These are phyloP conservation scores for Nakazawaea sp. DNA, from an alignment of 805 yeast genomes.

Conservation along the genomic window DNA sequence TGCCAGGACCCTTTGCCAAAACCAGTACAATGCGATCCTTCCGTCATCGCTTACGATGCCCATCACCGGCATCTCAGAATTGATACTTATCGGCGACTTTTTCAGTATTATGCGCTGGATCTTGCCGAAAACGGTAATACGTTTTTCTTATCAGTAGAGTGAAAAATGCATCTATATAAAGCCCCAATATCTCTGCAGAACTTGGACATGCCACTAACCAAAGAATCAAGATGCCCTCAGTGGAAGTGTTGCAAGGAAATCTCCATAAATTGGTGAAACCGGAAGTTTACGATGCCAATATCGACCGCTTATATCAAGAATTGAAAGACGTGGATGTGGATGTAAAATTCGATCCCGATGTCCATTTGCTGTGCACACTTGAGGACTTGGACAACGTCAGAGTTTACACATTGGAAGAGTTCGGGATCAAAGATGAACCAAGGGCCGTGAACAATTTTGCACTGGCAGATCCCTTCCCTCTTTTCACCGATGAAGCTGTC, in stretches of 20 bases:
- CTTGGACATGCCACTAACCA: too few relatives aligned
- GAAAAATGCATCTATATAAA: too few relatives aligned
- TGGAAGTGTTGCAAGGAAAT: constrained; percentile 9
- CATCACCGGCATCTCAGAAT: too few relatives aligned
- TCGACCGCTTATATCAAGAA: constrained; percentile 6
- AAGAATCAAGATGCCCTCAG: constrained; percentile 8
- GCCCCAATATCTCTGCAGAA: too few relatives aligned
- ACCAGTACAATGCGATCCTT: too few relatives aligned
- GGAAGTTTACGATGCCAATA: constrained; percentile 3
- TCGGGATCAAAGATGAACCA: constrained; percentile 26
- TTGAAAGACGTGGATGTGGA: constrained; percentile 5
- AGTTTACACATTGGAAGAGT: constrained; percentile 27
- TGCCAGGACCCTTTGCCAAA: too few relatives aligned
- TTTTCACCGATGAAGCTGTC: constrained; percentile 52
- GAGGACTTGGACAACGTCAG: constrained; percentile 19
- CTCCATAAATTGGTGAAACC: constrained; percentile 5
- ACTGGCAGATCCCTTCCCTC: constrained; percentile 51
- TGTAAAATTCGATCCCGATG: constrained; percentile 24
- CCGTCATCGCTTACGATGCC: too few relatives aligned
- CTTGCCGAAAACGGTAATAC: too few relatives aligned
- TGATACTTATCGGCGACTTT: too few relatives aligned
- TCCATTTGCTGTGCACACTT: constrained; percentile 26
- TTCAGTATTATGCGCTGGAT: too few relatives aligned
- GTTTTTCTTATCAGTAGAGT: too few relatives aligned
- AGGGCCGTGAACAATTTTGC: constrained; percentile 31